phyloP scores from a whole-genome alignment of 1,284 basidiomycete species.

The Trametes pubescens region DNA sequence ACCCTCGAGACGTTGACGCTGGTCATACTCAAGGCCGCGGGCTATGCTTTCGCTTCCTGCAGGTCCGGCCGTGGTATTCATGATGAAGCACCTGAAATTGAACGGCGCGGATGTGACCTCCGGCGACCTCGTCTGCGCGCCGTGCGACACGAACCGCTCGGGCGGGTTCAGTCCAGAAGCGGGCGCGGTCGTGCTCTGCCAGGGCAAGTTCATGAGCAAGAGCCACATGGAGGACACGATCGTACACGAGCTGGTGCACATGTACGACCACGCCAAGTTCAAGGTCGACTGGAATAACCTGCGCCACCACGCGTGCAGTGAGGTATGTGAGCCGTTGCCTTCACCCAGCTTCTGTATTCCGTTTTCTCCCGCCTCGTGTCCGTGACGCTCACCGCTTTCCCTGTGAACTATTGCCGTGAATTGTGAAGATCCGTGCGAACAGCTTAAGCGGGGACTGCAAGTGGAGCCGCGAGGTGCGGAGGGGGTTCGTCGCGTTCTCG shows the following conservation, averaged over 20 bases:
- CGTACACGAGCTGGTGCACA: constrained; percentile 95
- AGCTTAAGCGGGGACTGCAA: constrained; percentile 94
- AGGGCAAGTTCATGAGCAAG: constrained; percentile 83
- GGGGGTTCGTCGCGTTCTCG: constrained; percentile 81
- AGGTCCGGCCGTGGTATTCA: constrained; percentile 89
- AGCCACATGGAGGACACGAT: constrained; percentile 93
- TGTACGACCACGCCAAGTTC: constrained; percentile 96
- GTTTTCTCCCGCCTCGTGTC: constrained; percentile 7
- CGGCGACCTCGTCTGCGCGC: constrained; percentile 81
- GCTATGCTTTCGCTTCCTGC: constrained; percentile 16
- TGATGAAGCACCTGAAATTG: constrained; percentile 86
- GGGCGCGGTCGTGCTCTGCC: constrained; percentile 84
- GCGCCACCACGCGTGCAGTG: constrained; percentile 94
- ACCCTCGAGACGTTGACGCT: constrained; percentile 19
- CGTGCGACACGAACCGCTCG: constrained; percentile 77
- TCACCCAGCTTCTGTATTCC: constrained; percentile 2
- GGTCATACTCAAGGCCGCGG: constrained; percentile 20
- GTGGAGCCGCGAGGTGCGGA: constrained; percentile 81
- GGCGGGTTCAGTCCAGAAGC: constrained; percentile 86
- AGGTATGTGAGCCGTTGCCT: constrained; percentile 64
- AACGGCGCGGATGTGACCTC: constrained; percentile 73
- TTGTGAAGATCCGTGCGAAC: constrained; percentile 87
- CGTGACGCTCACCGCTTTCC: constrained; percentile 8
- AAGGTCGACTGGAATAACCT: constrained; percentile 92
- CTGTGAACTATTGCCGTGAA: neutral